Percentiles rank a stretch among this genome's conserved stretches.
These are phyloP conservation scores for Pythium monospermum DNA, from an alignment of 352 stramenopile genomes.

Conservation along the genomic window DNA sequence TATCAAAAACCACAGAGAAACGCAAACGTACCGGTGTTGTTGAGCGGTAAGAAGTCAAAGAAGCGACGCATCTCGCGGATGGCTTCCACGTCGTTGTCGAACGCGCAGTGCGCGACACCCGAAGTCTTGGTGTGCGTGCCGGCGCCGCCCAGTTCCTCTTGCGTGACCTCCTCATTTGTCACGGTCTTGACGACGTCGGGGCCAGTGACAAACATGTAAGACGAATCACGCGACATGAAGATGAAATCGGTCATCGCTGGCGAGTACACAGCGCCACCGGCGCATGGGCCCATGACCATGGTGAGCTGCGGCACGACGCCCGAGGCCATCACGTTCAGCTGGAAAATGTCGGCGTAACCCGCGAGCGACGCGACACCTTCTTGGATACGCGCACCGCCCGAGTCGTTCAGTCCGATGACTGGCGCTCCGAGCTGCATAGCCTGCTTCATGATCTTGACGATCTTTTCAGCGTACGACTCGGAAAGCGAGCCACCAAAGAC, in stretches of 20 bases:
- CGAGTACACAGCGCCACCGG: slow-evolving; percentile 92
- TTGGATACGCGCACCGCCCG: slow-evolving; percentile 96
- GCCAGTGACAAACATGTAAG: slow-evolving; percentile 99
- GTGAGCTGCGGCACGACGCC: slow-evolving; percentile 95
- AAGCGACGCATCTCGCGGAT: slow-evolving; percentile 93
- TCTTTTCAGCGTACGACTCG: slow-evolving; percentile 97
- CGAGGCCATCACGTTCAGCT: slow-evolving; percentile 95
- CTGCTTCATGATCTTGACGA: slow-evolving; percentile 99
- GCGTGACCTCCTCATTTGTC: slow-evolving; percentile 95
- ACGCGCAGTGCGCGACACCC: slow-evolving; percentile 93
- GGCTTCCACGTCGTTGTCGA: slow-evolving; percentile 96
- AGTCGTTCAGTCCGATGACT: slow-evolving; percentile 98
- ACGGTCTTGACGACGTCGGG: slow-evolving; percentile 98
- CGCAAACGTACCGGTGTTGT: slow-evolving; percentile 70
- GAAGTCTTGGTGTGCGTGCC: slow-evolving; percentile 94
- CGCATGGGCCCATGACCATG: slow-evolving; percentile 97
- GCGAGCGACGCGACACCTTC: slow-evolving; percentile 96
- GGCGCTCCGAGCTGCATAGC: slow-evolving; percentile 93
- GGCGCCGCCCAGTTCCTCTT: slow-evolving; percentile 93
- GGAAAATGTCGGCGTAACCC: slow-evolving; percentile 99
- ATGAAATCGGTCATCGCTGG: slow-evolving; percentile 99
- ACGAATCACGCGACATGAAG: slow-evolving; percentile 97
- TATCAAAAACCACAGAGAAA: too few species aligned
- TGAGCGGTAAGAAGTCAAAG: slow-evolving; percentile 95
- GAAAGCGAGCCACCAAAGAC: slow-evolving; percentile 96